These are phyloP conservation scores for Leishmania arabica DNA, from an alignment of 208 protist species.

Conservation along the genomic window DNA sequence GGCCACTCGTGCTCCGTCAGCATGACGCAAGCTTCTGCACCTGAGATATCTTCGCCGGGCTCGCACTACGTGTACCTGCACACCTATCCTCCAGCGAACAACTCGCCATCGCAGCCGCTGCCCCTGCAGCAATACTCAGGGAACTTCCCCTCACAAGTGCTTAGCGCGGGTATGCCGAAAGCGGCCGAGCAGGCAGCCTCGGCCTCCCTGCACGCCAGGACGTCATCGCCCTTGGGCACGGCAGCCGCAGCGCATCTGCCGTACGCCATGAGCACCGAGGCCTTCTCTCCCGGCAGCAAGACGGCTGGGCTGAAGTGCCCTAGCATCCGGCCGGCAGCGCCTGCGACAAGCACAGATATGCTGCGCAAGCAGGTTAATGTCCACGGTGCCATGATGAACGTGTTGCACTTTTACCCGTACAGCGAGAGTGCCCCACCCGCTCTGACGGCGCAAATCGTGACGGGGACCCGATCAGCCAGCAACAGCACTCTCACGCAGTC, in stretches of 20 bases:
- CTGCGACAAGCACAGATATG: constrained; percentile 22
- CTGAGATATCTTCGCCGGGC: not conserved
- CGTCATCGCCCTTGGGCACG: not conserved
- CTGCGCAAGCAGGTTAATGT: constrained; percentile 46
- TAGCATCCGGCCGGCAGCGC: not conserved
- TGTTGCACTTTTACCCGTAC: constrained; percentile 46
- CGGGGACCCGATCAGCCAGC: constrained; percentile 19
- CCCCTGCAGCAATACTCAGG: not conserved
- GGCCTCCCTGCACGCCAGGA: not conserved
- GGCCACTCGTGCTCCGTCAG: not conserved
- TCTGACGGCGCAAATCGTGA: constrained; percentile 41
- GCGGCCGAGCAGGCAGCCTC: not conserved
- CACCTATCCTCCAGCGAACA: not conserved
- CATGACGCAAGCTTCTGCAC: not conserved
- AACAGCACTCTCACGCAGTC: constrained; percentile 20
- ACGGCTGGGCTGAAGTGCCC: not conserved
- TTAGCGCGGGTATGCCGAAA: not conserved
- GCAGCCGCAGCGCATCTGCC: not conserved
- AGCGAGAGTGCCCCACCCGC: constrained; percentile 28
- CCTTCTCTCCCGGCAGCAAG: not conserved
- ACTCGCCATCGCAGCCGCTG: not conserved
- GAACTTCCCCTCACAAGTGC: not conserved
- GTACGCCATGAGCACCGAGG: not conserved
- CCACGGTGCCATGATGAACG: constrained; percentile 37
- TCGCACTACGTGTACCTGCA: constrained; percentile 6